Evolutionary conservation across 176 grass and related monocot genomes (phyloP).

Genomic region (Musa beccarii): DNA sequence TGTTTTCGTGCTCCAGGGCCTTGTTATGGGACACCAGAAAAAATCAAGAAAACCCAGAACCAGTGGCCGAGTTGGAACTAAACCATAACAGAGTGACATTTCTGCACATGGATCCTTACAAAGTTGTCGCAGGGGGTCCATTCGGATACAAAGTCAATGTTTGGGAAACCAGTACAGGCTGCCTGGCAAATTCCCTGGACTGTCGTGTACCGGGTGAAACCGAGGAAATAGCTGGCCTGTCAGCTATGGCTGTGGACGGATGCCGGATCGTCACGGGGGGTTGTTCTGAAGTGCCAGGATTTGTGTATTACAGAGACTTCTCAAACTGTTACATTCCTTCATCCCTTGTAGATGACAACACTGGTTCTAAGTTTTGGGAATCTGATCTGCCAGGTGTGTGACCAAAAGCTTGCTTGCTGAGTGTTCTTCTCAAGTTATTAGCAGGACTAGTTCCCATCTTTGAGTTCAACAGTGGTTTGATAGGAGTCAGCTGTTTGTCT

Average conservation of each 20-base stretch:
- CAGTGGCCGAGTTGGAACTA: conserved; percentile 52
- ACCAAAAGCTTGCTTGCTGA: not conserved
- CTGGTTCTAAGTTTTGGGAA: conserved; percentile 60
- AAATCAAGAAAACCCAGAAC: conserved; percentile 34
- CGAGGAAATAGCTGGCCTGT: conserved; percentile 12
- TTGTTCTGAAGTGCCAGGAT: conserved; percentile 16
- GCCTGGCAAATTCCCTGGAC: conserved; percentile 47
- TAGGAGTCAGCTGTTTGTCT: too few relatives aligned
- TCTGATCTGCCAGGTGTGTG: not conserved
- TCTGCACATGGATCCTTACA: conserved; percentile 81
- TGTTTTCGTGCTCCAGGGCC: conserved; percentile 39
- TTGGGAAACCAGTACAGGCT: conserved; percentile 41
- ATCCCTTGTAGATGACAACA: conserved; percentile 23
- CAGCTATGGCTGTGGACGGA: conserved; percentile 59
- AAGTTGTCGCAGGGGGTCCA: conserved; percentile 55
- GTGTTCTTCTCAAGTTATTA: not conserved
- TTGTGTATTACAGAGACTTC: conserved; percentile 52
- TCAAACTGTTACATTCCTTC: conserved; percentile 30
- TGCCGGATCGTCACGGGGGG: conserved; percentile 46
- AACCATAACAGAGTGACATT: conserved; percentile 38
- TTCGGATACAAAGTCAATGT: conserved; percentile 40
- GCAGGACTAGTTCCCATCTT: too few relatives aligned
- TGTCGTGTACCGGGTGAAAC: conserved; percentile 23
- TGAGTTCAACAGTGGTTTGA: too few relatives aligned
- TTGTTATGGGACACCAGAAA: conserved; percentile 86